These are phyloP conservation scores for Wickerhamomyces strasburgensis DNA, from an alignment of 805 yeast species.

Conservation along the genomic window DNA sequence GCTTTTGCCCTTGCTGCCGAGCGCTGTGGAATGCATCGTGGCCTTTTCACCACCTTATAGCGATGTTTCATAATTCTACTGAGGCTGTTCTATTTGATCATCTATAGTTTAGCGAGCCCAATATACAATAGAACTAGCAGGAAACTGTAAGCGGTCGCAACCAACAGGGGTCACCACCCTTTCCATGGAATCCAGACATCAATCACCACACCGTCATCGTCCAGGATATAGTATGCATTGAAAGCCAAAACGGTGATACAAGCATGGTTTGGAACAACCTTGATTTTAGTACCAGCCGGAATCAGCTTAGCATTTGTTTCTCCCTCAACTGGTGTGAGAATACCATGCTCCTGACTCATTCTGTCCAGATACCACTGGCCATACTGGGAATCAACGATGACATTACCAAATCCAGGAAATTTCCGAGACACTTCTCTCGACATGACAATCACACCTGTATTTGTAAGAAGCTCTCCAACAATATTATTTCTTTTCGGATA, in stretches of 20 bases:
- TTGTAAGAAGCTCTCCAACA: constrained; percentile 60
- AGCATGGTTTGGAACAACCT: constrained; percentile 62
- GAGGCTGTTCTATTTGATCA: constrained; percentile 28
- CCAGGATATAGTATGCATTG: constrained; percentile 47
- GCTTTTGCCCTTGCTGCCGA: constrained; percentile 26
- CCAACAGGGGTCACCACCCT: constrained; percentile 35
- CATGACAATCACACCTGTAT: constrained; percentile 69
- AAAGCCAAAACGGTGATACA: constrained; percentile 67
- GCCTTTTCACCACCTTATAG: constrained; percentile 46
- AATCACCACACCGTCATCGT: constrained; percentile 41
- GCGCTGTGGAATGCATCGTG: constrained; percentile 51
- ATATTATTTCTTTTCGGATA: constrained; percentile 49
- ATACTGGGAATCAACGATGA: constrained; percentile 35
- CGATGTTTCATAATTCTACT: constrained; percentile 33
- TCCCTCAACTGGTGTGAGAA: constrained; percentile 41
- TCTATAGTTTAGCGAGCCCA: not conserved
- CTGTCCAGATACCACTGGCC: constrained; percentile 62
- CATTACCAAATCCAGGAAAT: constrained; percentile 54
- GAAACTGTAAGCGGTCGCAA: not conserved
- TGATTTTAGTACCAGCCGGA: constrained; percentile 51
- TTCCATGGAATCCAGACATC: constrained; percentile 66
- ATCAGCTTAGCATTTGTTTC: constrained; percentile 29
- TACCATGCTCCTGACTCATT: constrained; percentile 78
- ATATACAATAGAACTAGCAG: not conserved
- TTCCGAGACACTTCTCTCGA: constrained; percentile 57